Percentiles rank a stretch among this genome's conserved stretches.
Evolutionary conservation across 169 alveolate species (phyloP).

Genomic region (Plasmodium sp.): DNA sequence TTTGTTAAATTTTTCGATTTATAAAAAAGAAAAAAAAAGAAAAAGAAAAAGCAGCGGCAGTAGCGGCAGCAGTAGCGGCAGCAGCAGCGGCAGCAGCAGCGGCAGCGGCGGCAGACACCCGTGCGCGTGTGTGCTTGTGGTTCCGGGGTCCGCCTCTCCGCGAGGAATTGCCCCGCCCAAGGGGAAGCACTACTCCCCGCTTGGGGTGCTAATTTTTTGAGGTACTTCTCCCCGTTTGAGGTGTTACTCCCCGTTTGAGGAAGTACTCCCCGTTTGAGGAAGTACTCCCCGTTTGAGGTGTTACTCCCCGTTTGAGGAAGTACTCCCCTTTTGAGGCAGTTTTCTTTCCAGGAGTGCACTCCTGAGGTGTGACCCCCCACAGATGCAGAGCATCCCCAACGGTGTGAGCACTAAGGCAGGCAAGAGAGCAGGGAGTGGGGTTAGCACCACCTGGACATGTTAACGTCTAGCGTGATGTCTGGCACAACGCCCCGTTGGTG

Average conservation of each 20-base stretch:
- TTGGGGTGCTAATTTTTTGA: background rate
- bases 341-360: background rate
- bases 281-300: background rate
- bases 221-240: background rate
- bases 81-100: too few species aligned
- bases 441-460: background rate
- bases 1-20: slow-evolving; percentile 54
- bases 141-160: background rate
- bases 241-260: background rate
- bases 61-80: too few species aligned
- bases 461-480: background rate
- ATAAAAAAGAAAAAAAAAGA: slow-evolving; percentile 7
- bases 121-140: background rate
- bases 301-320: background rate
- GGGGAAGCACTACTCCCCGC: background rate
- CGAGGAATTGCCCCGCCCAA: slow-evolving; percentile 1
- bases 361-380: background rate
- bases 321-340: background rate
- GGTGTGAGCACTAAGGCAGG: background rate
- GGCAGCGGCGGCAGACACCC: background rate
- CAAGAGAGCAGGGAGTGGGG: background rate
- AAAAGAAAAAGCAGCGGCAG: background rate
- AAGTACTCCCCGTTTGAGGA: background rate
- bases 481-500: background rate
- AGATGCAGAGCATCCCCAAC: background rate